These are phyloP conservation scores for Aspergillus carlsbadensis DNA, from an alignment of 495 filamentous ascomycete species.

Conservation along the genomic window DNA sequence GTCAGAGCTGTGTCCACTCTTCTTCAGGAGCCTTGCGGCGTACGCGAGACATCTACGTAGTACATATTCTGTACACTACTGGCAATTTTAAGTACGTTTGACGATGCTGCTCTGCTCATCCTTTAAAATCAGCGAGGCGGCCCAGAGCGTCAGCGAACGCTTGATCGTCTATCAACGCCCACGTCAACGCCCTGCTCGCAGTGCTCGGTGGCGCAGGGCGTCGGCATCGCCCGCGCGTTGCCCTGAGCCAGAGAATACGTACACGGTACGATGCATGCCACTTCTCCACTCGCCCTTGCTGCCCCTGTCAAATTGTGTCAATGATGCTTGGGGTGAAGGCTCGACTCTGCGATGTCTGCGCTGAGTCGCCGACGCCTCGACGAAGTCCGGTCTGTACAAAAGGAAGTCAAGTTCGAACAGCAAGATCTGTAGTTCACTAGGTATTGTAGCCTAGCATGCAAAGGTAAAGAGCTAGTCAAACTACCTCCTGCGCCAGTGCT, in stretches of 20 bases:
- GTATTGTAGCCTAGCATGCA: constrained; percentile 11
- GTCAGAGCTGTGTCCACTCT: not conserved
- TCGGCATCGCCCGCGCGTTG: not conserved
- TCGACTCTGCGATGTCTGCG: no score
- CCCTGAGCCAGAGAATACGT: not conserved
- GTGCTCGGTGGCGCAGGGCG: not conserved
- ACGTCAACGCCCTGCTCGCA: not conserved
- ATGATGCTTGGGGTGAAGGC: not conserved
- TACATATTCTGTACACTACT: no score
- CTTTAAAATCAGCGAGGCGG: no score
- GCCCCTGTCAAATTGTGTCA: not conserved
- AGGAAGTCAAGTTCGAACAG: not conserved
- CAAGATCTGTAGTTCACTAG: constrained; percentile 11
- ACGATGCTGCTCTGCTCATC: no score
- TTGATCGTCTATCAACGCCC: not conserved
- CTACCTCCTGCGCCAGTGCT: constrained; percentile 22
- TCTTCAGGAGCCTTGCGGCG: not conserved
- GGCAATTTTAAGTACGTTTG: no score
- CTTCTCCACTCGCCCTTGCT: not conserved
- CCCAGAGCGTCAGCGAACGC: not conserved
- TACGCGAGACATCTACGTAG: no score
- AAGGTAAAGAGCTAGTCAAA: constrained; percentile 5
- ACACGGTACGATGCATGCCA: not conserved
- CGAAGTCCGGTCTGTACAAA: not conserved
- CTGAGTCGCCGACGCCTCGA: no score